Percentiles rank a stretch among this genome's conserved stretches.
phyloP scores from a whole-genome alignment of 2,329 filamentous ascomycete genomes.

The Alternaria sp. region DNA sequence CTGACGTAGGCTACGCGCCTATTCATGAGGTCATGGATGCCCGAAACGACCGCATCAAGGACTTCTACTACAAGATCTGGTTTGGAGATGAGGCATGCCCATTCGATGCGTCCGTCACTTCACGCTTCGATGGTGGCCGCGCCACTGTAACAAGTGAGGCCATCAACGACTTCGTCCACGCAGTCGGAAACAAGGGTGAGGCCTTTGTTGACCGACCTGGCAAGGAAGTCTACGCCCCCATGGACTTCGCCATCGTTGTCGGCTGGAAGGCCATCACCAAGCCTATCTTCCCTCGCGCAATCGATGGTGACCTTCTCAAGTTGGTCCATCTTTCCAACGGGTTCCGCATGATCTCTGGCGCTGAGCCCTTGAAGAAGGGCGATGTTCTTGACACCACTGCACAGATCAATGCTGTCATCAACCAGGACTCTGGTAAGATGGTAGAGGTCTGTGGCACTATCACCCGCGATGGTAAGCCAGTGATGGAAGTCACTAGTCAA shows the following conservation, averaged over 20 bases:
- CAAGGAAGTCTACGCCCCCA: constrained; percentile 92
- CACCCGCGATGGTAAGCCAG: constrained; percentile 77
- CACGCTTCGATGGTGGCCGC: constrained; percentile 87
- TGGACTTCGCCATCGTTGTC: constrained; percentile 99
- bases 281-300: constrained; percentile 95
- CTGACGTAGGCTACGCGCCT: constrained; percentile 95
- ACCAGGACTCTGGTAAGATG: constrained; percentile 99
- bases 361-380: constrained; percentile 92
- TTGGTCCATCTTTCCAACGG: constrained; percentile 96
- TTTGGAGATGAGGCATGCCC: constrained; percentile 86
- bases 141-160: constrained; percentile 87
- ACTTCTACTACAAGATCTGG: constrained; percentile 99
- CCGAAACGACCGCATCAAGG: constrained; percentile 97
- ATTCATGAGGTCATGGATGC: constrained; percentile 95
- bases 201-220: constrained; percentile 95
- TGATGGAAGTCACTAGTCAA: constrained; percentile 99
- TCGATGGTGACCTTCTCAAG: constrained; percentile 94
- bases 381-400: constrained; percentile 92
- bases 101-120: constrained; percentile 83
- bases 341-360: constrained; percentile 97
- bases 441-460: constrained; percentile 99
- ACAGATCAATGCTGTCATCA: constrained; percentile 96
- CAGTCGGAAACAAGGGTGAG: constrained; percentile 96
- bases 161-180: constrained; percentile 99
- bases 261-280: constrained; percentile 99